A percentile compares a stretch with the other conserved stretches of the same genome.
Evolutionary conservation across 2,329 filamentous ascomycete species (phyloP).

Genomic region (Ramularia endophylla): DNA sequence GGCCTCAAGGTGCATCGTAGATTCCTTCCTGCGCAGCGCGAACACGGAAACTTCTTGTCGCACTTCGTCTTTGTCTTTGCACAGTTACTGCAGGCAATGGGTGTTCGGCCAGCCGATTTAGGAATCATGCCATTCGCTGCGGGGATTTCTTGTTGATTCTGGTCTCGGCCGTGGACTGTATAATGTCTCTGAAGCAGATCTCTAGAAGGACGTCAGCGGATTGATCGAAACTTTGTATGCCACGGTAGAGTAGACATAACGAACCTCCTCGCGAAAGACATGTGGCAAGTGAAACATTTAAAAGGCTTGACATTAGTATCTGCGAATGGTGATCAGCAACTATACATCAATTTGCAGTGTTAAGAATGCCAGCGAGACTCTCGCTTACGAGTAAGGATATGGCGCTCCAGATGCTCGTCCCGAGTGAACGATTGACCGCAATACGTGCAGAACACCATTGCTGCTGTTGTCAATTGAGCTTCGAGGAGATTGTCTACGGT

Average conservation of each 20-base stretch:
- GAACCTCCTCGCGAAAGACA: constrained; percentile 49
- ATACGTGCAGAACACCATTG: constrained; percentile 50
- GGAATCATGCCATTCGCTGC: constrained; percentile 46
- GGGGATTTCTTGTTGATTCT: constrained; percentile 45
- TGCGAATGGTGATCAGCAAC: constrained; percentile 20
- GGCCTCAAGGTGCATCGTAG: constrained; percentile 44
- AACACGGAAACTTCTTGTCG: constrained; percentile 51
- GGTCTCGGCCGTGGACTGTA: constrained; percentile 46
- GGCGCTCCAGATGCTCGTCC: constrained; percentile 48
- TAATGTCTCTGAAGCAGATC: constrained; percentile 49
- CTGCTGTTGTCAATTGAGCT: constrained; percentile 8
- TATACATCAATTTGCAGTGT: neutral
- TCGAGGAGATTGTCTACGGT: constrained; percentile 8
- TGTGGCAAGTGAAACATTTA: constrained; percentile 50
- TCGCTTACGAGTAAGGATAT: constrained; percentile 49
- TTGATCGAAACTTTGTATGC: constrained; percentile 7
- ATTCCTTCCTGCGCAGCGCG: constrained; percentile 45
- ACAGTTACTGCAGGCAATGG: constrained; percentile 49
- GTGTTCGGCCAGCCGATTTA: constrained; percentile 47
- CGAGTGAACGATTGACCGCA: constrained; percentile 49
- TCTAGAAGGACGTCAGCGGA: constrained; percentile 24
- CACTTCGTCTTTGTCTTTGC: constrained; percentile 51
- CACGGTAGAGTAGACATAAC: constrained; percentile 17
- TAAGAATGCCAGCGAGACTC: constrained; percentile 18
- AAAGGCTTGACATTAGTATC: constrained; percentile 52